Evolutionary conservation across 139 green algal genomes (phyloP), one percentile per base, ranked within the genome.

Genomic region (Desmodesmus armatus): DNA sequence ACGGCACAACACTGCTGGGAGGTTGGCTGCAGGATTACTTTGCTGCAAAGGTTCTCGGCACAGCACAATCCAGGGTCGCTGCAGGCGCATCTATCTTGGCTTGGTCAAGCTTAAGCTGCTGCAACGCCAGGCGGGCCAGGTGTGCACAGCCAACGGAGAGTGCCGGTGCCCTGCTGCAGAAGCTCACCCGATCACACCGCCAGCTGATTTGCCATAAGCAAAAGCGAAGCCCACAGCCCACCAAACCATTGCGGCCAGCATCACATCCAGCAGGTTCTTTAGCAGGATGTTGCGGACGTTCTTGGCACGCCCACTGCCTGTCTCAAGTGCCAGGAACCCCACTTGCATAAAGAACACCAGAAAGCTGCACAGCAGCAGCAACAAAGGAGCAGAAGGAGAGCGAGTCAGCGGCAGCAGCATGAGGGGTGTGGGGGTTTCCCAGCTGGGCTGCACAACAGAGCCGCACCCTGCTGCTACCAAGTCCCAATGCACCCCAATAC

Each of bases 211-310:
- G 19, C 93, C 94, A 51, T 94, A 89, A 15, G 89, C 85, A 69
- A 97, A 95, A n/a, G 87, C 92, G 51, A 91, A 96, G 0, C 94
- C 94, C 0, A 96, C 74, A 0, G 90, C 80, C 92, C 92, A 95
- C 88, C 90, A 95, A 23, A 82, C 80, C 4, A 93, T 43, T 0
- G 85, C 85, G n/a, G 71, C 86, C 5, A 90, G n/a, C 67, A 93
- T 81, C 9, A 92, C 80, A 51, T 91, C 87, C 35, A 91, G 77
- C 27, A 86, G 62, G 67, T 92, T 92, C 55, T 92, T 92, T 1
- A 92, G 77, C 39, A 92, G 41, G 39, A 91, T 91, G 53, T 91
- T 91, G n/a, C 86, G 84, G 15, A 92, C 86, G 62, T 92, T 92
- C 63, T 92, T 92, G 29, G 84, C 79, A 23, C 89, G 84, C 6